Evolutionary conservation across 345 rosid species (phyloP).

Genomic region (Brassica cretica): DNA sequence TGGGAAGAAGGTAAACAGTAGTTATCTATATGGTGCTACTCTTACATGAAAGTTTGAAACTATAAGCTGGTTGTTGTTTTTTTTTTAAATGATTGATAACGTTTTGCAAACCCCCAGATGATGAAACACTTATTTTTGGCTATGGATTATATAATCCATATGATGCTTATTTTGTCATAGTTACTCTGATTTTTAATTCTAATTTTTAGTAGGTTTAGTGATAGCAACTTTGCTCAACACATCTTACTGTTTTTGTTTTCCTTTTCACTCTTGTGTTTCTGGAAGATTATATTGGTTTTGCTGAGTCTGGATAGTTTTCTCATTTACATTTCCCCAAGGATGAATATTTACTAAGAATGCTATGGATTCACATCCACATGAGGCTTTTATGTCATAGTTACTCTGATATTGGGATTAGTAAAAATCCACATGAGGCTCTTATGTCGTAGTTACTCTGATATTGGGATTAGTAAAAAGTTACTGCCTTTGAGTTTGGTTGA

Average conservation of each 20-base stretch:
- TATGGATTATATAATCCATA: conserved; percentile 58
- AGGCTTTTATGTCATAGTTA: conserved; percentile 5
- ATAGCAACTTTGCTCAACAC: not conserved
- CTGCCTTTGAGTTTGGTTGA: not conserved
- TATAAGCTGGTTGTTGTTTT: not conserved
- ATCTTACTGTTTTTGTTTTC: not conserved
- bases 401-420: not conserved
- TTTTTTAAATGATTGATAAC: not conserved
- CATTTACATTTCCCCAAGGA: not conserved
- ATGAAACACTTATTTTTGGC: conserved; percentile 51
- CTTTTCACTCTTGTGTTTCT: not conserved
- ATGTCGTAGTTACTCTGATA: not conserved
- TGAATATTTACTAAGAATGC: not conserved
- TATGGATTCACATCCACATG: conserved; percentile 14
- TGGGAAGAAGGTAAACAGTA: conserved; percentile 70
- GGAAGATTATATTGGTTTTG: not conserved
- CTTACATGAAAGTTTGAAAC: not conserved
- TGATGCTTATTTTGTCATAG: conserved; percentile 78
- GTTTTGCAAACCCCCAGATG: conserved; percentile 51
- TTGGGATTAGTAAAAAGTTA: not conserved
- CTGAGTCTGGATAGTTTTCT: not conserved
- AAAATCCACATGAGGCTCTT: not conserved
- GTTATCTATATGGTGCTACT: not conserved
- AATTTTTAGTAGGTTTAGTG: not conserved
- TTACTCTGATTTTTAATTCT: conserved; percentile 51